phyloP scores from a whole-genome alignment of 306 rosid species.

The Psophocarpus tetragonolobus region DNA sequence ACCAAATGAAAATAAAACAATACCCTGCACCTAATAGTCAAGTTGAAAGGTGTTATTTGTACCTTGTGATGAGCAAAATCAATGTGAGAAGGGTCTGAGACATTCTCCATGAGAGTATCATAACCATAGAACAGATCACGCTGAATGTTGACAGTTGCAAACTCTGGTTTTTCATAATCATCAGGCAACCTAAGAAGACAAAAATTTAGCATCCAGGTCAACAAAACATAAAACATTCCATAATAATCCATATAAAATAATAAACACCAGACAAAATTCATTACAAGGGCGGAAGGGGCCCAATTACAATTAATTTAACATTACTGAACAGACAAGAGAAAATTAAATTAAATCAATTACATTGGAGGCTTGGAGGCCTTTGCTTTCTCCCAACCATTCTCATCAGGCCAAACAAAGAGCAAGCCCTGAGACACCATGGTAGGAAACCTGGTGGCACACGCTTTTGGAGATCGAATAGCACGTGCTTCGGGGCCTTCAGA shows the following conservation, averaged over 20 bases:
- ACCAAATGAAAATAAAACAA: slow-evolving; percentile 6
- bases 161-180: slow-evolving; percentile 79
- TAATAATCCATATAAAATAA: neutral
- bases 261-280: neutral
- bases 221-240: neutral
- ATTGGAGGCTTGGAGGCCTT: slow-evolving; percentile 74
- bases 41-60: slow-evolving; percentile 11
- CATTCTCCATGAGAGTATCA: slow-evolving; percentile 98
- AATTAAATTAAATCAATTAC: slow-evolving; percentile 43
- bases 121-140: slow-evolving; percentile 98
- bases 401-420: slow-evolving; percentile 99
- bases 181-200: slow-evolving; percentile 78
- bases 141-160: slow-evolving; percentile 91
- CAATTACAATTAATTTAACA: slow-evolving; percentile 7
- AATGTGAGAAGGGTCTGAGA: slow-evolving; percentile 95
- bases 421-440: slow-evolving; percentile 89
- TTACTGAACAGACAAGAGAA: slow-evolving; percentile 6
- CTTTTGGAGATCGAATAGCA: slow-evolving; percentile 75
- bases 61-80: slow-evolving; percentile 99
- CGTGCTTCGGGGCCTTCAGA: slow-evolving; percentile 91
- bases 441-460: slow-evolving; percentile 82
- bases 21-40: slow-evolving; percentile 1
- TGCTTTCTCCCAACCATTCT: slow-evolving; percentile 95
- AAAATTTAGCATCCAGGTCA: slow-evolving; percentile 14
- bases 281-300: neutral